A percentile compares a stretch with the other conserved stretches of the same genome.
Conservation (phyloP, 2,329 filamentous ascomycete species). For the Penicillium sp. region DNA sequence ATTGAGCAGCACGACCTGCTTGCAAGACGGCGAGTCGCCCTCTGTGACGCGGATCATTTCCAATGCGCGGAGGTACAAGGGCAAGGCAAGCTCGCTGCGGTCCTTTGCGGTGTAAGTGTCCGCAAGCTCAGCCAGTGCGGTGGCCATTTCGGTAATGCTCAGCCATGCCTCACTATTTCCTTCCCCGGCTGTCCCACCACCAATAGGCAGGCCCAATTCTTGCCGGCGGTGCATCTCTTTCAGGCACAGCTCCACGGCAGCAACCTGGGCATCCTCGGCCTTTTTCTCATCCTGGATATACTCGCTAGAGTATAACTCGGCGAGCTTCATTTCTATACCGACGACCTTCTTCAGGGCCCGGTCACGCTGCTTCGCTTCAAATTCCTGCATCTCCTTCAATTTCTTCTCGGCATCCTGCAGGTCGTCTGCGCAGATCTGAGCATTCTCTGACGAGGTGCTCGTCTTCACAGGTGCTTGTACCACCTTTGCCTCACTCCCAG, state of each 20-base stretch:
- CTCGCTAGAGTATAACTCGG: constrained; percentile 76
- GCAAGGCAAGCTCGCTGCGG: constrained; percentile 79
- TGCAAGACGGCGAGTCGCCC: constrained; percentile 62
- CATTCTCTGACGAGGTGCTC: constrained; percentile 26
- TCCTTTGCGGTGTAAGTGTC: constrained; percentile 74
- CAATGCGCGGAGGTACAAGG: constrained; percentile 83
- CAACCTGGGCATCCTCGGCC: constrained; percentile 75
- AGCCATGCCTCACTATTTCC: constrained; percentile 39
- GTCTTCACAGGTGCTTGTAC: constrained; percentile 25
- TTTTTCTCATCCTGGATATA: constrained; percentile 73
- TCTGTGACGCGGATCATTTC: constrained; percentile 61
- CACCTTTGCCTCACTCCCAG: constrained; percentile 17
- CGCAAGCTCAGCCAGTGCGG: constrained; percentile 63
- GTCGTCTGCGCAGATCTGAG: constrained; percentile 26
- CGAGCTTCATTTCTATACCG: constrained; percentile 79
- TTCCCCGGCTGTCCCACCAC: constrained; percentile 58
- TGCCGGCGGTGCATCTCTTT: constrained; percentile 72
- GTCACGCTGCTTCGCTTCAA: constrained; percentile 55
- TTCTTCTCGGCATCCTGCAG: constrained; percentile 29
- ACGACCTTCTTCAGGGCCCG: constrained; percentile 74
- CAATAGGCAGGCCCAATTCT: constrained; percentile 68
- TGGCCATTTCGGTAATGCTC: constrained; percentile 44
- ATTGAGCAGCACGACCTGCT: constrained; percentile 73
- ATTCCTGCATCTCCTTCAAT: constrained; percentile 31
- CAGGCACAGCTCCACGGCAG: constrained; percentile 79